Evolutionary conservation across 176 grass and related monocot genomes (phyloP), one percentile per base, ranked within the genome.

Genomic region (Rhynchospora pubera): DNA sequence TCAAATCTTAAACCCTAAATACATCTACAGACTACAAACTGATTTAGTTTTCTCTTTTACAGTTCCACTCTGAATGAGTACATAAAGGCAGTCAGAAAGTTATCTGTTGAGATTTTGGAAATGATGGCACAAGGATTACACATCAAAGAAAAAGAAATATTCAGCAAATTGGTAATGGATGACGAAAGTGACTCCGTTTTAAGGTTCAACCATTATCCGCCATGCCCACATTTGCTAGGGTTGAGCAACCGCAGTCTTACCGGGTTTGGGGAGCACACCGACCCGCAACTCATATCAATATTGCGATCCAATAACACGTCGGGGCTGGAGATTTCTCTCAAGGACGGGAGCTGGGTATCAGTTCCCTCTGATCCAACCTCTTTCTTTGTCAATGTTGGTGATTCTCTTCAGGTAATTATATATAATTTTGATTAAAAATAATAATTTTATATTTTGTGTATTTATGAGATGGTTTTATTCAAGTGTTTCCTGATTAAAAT

Each of bases 221-320:
- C 86, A 28, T 87, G 89, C 12, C 89, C 89, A 2, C 86, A 72
- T 24, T 69, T 83, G 57, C 86, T 61, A 44, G 78, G 65, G 43
- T 0, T 21, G 47, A 60, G 7, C 18, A 8, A 59, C 60, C 83
- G 84, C 69, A 76, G 84, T 84, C 64, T 94, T 16, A 97, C 94
- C 15, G 94, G 94, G n/a, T 97, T 97, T 81, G 94, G 94, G 42
- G 91, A 94, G 88, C 94, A 97, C 90, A 97, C 94, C 0, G 94
- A 97, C 79, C 94, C 94, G 6, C 94, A 97, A 85, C 85, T 97
- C 82, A 87, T 97, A 66, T 97, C 94, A 9, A 79, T 97, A 74
- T 85, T 94, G 75, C 89, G 94, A 9, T 92, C 94, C 34, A 97
- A 97, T 88, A 86, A 88, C 88, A 92, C 90, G 4, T 70, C 94